Percentiles rank a stretch among this genome's conserved stretches.
These are phyloP conservation scores for Punica granatum DNA, from an alignment of 345 rosid species.

Conservation along the genomic window DNA sequence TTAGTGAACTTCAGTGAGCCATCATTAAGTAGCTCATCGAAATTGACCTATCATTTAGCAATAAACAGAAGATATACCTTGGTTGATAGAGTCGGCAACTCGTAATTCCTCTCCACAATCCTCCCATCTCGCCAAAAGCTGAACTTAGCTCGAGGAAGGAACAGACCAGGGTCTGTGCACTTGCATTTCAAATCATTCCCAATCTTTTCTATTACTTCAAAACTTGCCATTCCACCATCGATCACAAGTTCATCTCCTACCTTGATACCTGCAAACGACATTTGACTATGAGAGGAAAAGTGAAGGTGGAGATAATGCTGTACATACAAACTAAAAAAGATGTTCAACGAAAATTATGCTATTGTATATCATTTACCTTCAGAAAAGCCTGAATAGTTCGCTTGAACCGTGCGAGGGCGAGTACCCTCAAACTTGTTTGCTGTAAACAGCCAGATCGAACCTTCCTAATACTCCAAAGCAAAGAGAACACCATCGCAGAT, in stretches of 20 bases:
- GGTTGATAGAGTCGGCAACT: conserved; percentile 45
- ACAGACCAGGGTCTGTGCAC: conserved; percentile 58
- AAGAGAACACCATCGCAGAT: not conserved
- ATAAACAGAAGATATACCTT: conserved; percentile 32
- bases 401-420: conserved; percentile 51
- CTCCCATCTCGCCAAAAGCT: conserved; percentile 67
- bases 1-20: not conserved
- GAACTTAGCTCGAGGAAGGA: conserved; percentile 66
- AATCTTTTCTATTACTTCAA: conserved; percentile 52
- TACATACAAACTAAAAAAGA: not conserved
- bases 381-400: conserved; percentile 55
- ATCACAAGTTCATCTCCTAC: conserved; percentile 64
- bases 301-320: not conserved
- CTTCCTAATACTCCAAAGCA: conserved; percentile 32
- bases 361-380: conserved; percentile 30
- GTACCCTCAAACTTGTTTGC: conserved; percentile 38
- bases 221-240: conserved; percentile 78
- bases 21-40: not conserved
- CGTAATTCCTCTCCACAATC: conserved; percentile 32
- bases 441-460: conserved; percentile 60
- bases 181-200: conserved; percentile 49
- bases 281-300: not conserved
- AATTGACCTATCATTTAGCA: not conserved
- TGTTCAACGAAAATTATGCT: not conserved
- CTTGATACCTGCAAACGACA: conserved; percentile 32